Base-by-base conservation (phyloP, 257 asterid species). In the Handroanthus guayacan region DNA sequence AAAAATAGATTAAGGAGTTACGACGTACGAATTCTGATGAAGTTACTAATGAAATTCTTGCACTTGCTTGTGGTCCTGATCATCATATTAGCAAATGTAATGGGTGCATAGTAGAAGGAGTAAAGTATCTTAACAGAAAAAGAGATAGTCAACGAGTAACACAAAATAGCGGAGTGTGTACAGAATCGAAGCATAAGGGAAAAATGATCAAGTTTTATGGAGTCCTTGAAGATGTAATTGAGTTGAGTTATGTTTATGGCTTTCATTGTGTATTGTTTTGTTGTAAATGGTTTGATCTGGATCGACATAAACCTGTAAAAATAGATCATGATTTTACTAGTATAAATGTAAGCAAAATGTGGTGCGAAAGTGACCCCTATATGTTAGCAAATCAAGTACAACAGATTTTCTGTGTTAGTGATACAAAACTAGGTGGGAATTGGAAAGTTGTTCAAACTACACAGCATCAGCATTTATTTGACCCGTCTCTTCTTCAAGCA, bases 91-190 rank as follows among this genome's bases (percentile, higher is more conserved):
- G 41, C 6, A 31, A 10, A 20, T 60, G 41, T 60, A 60, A 5
- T 60, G 41, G 65, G 31, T 54, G 61, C 9, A 17, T n/a, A n/a
- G 61, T 54, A 17, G 61, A 51, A 51, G 16, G 61, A 54, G 61
- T 54, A 4, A 54, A 54, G 31, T 54, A 54, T 16, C 60, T 54
- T 3, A 54, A 6, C 20, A 60, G 41, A 8, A 18, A 20, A 34
- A 25, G 4, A 20, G n/a, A 60, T 20, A 12, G 5, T 60, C 5
- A 5, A 6, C 41, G 65, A 31, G 65, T 60, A 14, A 6, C 41
- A 60, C 6, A 20, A 60, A 34, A 25, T 25, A 25, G 31, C 1
- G 31, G 31, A 25, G 31, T 25, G 31, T 25, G 31, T 25, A 25
- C 31, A 25, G 1, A 25, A 25, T 25, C 1, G 1, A 1, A 25